Base-by-base conservation (phyloP, 2,329 filamentous ascomycete genomes). In the Elsinoe australis region DNA sequence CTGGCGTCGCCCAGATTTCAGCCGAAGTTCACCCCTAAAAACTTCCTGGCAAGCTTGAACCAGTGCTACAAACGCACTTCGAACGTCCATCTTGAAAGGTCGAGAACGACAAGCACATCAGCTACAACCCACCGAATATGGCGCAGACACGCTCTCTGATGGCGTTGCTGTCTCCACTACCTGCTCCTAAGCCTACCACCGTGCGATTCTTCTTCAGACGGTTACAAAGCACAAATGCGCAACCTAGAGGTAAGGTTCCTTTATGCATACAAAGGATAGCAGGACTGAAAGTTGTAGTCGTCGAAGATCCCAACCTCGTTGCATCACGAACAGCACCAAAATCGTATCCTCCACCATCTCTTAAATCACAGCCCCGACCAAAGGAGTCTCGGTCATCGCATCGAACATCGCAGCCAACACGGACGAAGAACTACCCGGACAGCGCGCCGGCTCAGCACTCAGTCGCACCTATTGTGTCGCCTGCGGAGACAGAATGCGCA, bases 151-250 rank as follows among this genome's bases (percentile, higher is more conserved):
- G 47, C 12, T 61, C 64, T 19, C 44, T 68, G 21, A 53, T 66
- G 48, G 56, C 67, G 5, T 64, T 71, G 36, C 58, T 71, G 19
- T 58, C 67, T 50, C 67, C 69, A 46, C 52, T 68, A 51, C 61
- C 56, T 3, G 59, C 63, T 4, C 65, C 68, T 15, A 58, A 63
- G 49, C 56, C 61, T 14, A 53, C 63, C 31, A 59, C 65, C 6
- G 57, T 66, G 45, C 59, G 59, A 29, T 64, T 62, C 38, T 64
- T 68, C 59, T 57, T 48, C 12, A 24, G 34, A 15, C 32, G 34
- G 15, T 14, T 48, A 3, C 33, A 34, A 17, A 47, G 29, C 19
- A 47, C 29, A 8, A 24, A 18, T 6, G 31, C 31, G 5, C 28
- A n/a, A 35, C 9, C 29, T 3, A 47, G 7, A 24, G 15, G 44